Evolutionary conservation across 257 asterid species (phyloP).

Genomic region (Fraxinus excelsior): DNA sequence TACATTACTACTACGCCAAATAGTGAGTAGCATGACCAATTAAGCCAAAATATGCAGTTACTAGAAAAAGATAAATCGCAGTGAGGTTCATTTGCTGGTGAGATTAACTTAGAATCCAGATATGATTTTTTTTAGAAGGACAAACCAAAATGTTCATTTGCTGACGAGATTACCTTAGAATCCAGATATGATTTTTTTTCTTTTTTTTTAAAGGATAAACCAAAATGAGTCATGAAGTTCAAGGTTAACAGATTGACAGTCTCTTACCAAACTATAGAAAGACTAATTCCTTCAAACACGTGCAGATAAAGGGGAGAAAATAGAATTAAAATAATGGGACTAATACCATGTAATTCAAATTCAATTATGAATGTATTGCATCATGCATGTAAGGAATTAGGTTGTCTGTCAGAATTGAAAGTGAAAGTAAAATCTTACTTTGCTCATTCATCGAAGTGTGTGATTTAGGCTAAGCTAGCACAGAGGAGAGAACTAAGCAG

Average conservation of each 20-base stretch:
- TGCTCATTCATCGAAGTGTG: neutral
- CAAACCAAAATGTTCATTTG: too few species aligned
- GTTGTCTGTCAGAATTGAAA: neutral
- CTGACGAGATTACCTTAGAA: neutral
- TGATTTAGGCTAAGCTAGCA: constrained; percentile 9
- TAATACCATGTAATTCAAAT: neutral
- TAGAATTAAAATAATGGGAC: neutral
- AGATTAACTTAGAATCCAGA: too few species aligned
- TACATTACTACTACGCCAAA: neutral
- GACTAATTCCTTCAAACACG: neutral
- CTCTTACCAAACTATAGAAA: neutral
- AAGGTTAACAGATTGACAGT: neutral
- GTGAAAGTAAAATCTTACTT: too few species aligned
- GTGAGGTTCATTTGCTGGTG: too few species aligned
- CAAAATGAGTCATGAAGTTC: neutral
- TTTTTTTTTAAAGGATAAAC: neutral
- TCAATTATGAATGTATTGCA: constrained; percentile 1
- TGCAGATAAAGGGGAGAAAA: neutral
- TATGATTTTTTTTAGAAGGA: too few species aligned
- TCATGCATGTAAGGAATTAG: neutral
- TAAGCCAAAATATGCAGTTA: neutral
- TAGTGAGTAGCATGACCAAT: neutral
- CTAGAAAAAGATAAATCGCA: neutral
- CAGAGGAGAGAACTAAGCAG: constrained; percentile 2
- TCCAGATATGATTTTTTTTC: neutral